Conservation (phyloP, 352 stramenopile species). For the Hyaloperonospora arabidopsidis region DNA sequence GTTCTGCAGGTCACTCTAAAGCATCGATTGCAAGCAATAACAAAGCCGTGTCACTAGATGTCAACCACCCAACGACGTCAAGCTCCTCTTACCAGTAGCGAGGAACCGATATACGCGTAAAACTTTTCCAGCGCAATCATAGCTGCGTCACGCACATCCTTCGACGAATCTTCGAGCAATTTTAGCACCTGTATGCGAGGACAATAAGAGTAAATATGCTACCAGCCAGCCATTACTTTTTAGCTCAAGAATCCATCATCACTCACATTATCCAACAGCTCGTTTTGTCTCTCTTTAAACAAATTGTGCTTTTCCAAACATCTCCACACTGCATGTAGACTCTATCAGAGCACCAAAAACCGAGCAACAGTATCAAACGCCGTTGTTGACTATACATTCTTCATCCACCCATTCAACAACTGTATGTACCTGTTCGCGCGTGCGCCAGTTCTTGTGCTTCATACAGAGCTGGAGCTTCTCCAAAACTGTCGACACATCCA, state of each 20-base stretch:
- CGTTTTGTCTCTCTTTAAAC: conserved; percentile 42
- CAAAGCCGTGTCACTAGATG: conserved; percentile 2
- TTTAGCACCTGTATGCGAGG: conserved; percentile 39
- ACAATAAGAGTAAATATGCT: conserved; percentile 1
- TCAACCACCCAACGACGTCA: background rate
- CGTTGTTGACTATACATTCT: background rate
- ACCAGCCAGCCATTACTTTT: background rate
- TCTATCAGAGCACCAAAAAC: conserved; percentile 21
- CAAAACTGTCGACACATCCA: conserved; percentile 51
- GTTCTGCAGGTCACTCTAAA: conserved; percentile 53
- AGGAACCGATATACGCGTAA: conserved; percentile 57
- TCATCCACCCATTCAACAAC: background rate
- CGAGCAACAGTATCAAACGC: conserved; percentile 1
- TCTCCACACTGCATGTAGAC: conserved; percentile 54
- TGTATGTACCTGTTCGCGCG: conserved; percentile 57
- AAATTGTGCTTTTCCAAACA: conserved; percentile 47
- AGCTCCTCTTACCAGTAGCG: conserved; percentile 44
- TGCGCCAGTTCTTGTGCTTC: conserved; percentile 80
- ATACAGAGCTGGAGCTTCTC: conserved; percentile 41
- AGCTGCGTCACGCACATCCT: conserved; percentile 73
- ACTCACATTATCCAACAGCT: conserved; percentile 53
- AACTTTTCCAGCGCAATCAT: conserved; percentile 65
- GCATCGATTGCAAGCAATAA: background rate
- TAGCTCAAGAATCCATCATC: background rate
- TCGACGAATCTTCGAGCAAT: conserved; percentile 71